Base-by-base conservation (phyloP, 2,329 filamentous ascomycete species). In the Ophiostoma piceae region DNA sequence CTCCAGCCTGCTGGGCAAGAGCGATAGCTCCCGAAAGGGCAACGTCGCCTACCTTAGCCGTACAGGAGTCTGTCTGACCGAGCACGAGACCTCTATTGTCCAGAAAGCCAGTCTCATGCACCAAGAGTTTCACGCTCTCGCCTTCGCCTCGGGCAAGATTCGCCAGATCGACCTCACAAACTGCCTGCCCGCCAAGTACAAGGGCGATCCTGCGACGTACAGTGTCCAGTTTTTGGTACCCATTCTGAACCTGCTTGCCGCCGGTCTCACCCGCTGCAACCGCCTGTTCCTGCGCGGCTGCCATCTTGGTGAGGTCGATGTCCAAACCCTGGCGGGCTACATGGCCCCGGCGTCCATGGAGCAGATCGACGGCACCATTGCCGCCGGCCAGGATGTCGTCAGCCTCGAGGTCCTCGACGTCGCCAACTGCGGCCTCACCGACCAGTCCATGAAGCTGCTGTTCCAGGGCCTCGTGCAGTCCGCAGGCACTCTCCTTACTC, bases 111-210 rank as follows among this genome's bases (percentile, higher is more conserved):
- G 84, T 1, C 76, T 87, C 11, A 77, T 87, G 16, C 82, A 84
- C 65, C 84, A 87, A 73, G 85, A 87, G 74, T 80, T 87, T 16
- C 84, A 87, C 66, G 83, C 84, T 0, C 76, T 87, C 26, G 77
- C 84, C 1, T 85, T 87, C 72, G 83, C 84, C 29, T 85, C 84
- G 0, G 84, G 85, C 71, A 85, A 83, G 0, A 81, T 87, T 41
- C 80, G 82, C 60, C 83, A 84, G 69, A 83, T 87, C 66, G 84
- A 87, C 72, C 75, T 87, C 41, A 82, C 80, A 19, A 83, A 84
- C 66, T 79, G 79, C 12, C 35, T 75, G 22, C 69, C 70, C 62
- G 54, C 71, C 67, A 64, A 35, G 51, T 47, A 66, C 37, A 66
- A n/a, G 32, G 60, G 11, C 16, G 43, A 68, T 26, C 37, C 51